A percentile compares a stretch with the other conserved stretches of the same genome.
Evolutionary conservation across 805 yeast species (phyloP).

Genomic region (Nematodospora valgi): DNA sequence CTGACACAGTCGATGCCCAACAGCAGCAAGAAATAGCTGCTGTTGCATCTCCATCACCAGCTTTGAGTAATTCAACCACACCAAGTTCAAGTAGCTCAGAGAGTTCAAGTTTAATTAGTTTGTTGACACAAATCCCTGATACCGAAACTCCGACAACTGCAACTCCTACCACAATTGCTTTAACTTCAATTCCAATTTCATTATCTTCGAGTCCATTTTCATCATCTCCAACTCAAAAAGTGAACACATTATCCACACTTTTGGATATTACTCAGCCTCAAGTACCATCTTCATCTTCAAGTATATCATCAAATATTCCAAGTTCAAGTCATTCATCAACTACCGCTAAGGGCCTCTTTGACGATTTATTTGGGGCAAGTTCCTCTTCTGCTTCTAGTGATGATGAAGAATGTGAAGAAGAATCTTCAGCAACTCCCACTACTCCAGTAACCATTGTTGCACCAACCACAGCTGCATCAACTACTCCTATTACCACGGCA

Average conservation of each 20-base stretch:
- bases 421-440: background rate
- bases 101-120: too few species aligned
- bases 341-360: constrained; percentile 1
- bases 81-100: background rate
- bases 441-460: background rate
- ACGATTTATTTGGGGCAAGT: constrained; percentile 1
- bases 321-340: background rate
- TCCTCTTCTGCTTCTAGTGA: constrained; percentile 4
- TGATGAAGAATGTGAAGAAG: constrained; percentile 11
- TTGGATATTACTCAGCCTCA: background rate
- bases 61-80: constrained; percentile 5
- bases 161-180: constrained; percentile 2
- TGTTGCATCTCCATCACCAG: constrained; percentile 8
- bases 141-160: constrained; percentile 10
- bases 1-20: constrained; percentile 6
- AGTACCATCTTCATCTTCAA: background rate
- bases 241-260: too few species aligned
- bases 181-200: background rate
- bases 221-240: constrained; percentile 2
- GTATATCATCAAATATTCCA: background rate
- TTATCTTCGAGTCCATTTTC: background rate
- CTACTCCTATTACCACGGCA: background rate
- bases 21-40: constrained; percentile 9
- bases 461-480: constrained; percentile 1
- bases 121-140: too few species aligned